These are phyloP conservation scores for Colletotrichum gloeosporioides DNA, from an alignment of 2,329 filamentous ascomycete species.

Conservation along the genomic window DNA sequence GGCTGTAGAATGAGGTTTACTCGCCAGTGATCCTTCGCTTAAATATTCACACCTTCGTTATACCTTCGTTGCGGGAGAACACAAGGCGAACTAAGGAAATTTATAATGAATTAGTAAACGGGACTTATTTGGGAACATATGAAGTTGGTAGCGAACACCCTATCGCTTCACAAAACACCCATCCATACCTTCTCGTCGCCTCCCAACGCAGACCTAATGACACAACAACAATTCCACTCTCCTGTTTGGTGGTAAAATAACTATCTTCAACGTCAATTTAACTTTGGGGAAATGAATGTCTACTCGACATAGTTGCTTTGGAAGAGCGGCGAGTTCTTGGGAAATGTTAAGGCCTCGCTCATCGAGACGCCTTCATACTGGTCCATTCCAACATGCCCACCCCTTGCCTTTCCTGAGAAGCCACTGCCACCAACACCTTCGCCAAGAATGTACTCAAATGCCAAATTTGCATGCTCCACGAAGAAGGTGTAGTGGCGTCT, in stretches of 20 bases:
- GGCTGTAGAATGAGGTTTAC: not conserved
- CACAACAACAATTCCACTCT: not conserved
- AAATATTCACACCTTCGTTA: too few species aligned
- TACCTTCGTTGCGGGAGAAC: too few species aligned
- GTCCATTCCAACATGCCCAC: constrained; percentile 3
- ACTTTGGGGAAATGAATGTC: fast-evolving
- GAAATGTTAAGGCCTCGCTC: constrained; percentile 21
- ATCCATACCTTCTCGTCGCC: too few species aligned
- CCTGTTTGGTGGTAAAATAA: not conserved
- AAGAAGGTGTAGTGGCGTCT: not conserved
- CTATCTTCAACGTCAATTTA: fast-evolving
- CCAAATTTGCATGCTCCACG: not conserved
- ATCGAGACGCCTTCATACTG: constrained; percentile 20
- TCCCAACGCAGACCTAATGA: too few species aligned
- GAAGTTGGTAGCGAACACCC: too few species aligned
- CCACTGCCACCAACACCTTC: constrained; percentile 22
- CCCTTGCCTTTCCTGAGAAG: constrained; percentile 11
- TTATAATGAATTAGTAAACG: too few species aligned
- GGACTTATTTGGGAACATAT: too few species aligned
- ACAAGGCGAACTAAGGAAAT: too few species aligned
- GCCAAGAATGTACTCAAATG: not conserved
- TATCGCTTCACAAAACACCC: too few species aligned
- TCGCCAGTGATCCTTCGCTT: not conserved
- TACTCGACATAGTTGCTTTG: constrained; percentile 22
- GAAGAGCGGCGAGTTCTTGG: constrained; percentile 23